phyloP scores from a whole-genome alignment of 805 yeast species.

The Saturnispora bothae region DNA sequence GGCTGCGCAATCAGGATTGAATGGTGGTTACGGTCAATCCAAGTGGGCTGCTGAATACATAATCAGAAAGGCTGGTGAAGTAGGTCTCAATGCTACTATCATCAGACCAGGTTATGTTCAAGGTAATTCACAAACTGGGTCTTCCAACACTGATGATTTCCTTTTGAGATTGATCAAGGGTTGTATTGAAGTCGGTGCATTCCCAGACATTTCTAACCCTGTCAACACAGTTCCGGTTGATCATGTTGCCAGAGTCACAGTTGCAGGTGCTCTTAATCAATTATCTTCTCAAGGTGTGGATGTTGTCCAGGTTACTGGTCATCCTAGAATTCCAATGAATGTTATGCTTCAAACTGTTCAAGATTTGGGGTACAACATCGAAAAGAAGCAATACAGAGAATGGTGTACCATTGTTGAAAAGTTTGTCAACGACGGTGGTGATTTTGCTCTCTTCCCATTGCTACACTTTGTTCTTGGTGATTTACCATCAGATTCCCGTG shows the following conservation, averaged over 20 bases:
- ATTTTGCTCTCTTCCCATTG: constrained; percentile 84
- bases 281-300: constrained; percentile 35
- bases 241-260: constrained; percentile 88
- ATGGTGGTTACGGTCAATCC: constrained; percentile 93
- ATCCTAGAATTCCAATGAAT: constrained; percentile 79
- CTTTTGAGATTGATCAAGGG: constrained; percentile 91
- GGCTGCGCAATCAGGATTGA: constrained; percentile 75
- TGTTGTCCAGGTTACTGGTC: constrained; percentile 96
- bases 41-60: constrained; percentile 96
- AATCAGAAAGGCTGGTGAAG: constrained; percentile 75
- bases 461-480: constrained; percentile 90
- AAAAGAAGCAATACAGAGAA: constrained; percentile 51
- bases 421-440: constrained; percentile 65
- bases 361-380: constrained; percentile 63
- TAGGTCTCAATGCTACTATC: constrained; percentile 81
- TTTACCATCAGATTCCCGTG: constrained; percentile 81
- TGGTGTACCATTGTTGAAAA: constrained; percentile 76
- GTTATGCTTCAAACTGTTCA: constrained; percentile 59
- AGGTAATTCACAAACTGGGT: constrained; percentile 76
- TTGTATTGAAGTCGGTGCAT: constrained; percentile 73
- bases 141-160: constrained; percentile 95
- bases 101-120: constrained; percentile 95
- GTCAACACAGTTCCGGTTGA: constrained; percentile 98
- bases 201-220: constrained; percentile 76
- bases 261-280: constrained; percentile 61